Evolutionary conservation across 2,329 filamentous ascomycete species (phyloP), one percentile per base, ranked within the genome.

Genomic region (Aspergillus fischeri): DNA sequence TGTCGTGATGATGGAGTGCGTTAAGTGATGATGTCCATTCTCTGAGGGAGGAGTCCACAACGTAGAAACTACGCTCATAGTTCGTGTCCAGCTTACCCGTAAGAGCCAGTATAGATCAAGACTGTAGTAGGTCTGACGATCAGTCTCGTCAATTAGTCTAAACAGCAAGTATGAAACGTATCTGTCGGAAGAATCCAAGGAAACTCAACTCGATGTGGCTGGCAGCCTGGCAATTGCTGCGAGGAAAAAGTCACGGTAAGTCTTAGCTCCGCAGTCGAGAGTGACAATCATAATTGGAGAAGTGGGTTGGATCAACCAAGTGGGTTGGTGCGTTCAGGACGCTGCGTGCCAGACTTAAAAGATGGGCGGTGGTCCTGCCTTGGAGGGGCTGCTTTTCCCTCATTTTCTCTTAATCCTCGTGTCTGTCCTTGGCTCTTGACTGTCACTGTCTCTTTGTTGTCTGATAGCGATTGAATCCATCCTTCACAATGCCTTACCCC

Each of bases 401-500:
- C 20, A 5, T 24, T 24, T 42, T 11, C 1, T 4, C 20, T 11
- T 10, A 2, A 24, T 10, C 11, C 55, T 3, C 5, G 14, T 38
- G 32, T 63, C 42, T 45, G 9, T 11, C 20, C 42, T 45, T 45
- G 20, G 17, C 32, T 38, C 32, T 17, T 17, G 32, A 38, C 14
- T 3, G 14, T 38, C 14, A 35, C 32, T 1, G 1, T 38, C 14
- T 17, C 14, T 17, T 6, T 35, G 32, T 38, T 17, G 14, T 38
- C 32, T 17, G 11, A 38, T 38, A 38, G 14, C 32, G 1, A 17
- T 3, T 17, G 32, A 38, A 17, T 3, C 2, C 6, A 38, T 38
- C 50, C 53, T 29, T 53, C 58, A 67, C 61, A 59, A 79, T 79
- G 77, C 72, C 73, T 58, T 78, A 78, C 58, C 76, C 75, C 52